These are phyloP conservation scores for Dacryopinax primogenitus DNA, from an alignment of 768 basidiomycete genomes.

Conservation along the genomic window DNA sequence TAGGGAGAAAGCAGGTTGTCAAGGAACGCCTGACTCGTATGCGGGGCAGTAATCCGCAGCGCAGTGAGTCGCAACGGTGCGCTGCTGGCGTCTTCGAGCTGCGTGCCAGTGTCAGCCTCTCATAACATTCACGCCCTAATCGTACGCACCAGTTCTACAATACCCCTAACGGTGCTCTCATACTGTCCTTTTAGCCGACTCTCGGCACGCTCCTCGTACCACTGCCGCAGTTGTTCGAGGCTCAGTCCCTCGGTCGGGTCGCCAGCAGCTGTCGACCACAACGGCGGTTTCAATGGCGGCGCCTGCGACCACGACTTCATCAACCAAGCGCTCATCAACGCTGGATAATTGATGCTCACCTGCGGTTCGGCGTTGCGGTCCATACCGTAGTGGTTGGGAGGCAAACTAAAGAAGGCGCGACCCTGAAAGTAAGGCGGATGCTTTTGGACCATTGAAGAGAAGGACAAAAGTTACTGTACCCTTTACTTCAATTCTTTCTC, in stretches of 20 bases:
- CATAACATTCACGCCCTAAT: neutral
- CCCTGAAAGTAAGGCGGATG: neutral
- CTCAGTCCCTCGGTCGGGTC: conserved; percentile 27
- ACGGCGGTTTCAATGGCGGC: conserved; percentile 1
- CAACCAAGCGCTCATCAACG: neutral
- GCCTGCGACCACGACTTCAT: neutral
- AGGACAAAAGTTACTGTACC: neutral
- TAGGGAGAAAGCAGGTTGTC: conserved; percentile 61
- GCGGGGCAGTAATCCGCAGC: conserved; percentile 64
- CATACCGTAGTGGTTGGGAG: neutral
- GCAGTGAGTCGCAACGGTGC: conserved; percentile 56
- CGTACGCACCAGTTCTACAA: conserved; percentile 48
- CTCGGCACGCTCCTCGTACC: conserved; percentile 63
- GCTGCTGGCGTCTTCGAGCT: conserved; percentile 59
- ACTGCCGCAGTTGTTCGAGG: conserved; percentile 45
- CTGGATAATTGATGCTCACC: neutral
- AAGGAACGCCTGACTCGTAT: conserved; percentile 71
- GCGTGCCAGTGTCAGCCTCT: neutral
- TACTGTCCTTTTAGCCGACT: conserved; percentile 63
- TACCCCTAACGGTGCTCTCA: conserved; percentile 49
- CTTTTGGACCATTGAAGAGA: neutral
- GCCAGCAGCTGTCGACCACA: conserved; percentile 8
- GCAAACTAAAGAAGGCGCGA: neutral
- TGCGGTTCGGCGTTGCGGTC: conserved; percentile 3
- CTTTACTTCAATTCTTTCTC: neutral